These are phyloP conservation scores for Bjerkandera adusta DNA, from an alignment of 1,284 basidiomycete species.

Conservation along the genomic window DNA sequence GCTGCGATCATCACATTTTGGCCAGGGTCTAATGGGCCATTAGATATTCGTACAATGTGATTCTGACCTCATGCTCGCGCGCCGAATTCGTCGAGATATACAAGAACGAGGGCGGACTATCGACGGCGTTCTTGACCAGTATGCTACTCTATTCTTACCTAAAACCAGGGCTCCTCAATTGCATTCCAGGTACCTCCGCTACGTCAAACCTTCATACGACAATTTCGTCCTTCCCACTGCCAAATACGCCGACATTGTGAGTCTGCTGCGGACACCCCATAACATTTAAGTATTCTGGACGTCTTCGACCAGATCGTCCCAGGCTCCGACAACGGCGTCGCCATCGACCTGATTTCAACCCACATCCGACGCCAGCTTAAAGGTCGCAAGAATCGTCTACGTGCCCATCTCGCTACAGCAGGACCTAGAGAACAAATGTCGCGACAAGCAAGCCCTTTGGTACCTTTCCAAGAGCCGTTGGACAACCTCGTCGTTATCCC, in stretches of 20 bases:
- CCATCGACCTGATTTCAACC: constrained; percentile 91
- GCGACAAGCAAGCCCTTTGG: constrained; percentile 6
- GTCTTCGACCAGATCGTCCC: constrained; percentile 77
- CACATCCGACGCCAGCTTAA: constrained; percentile 87
- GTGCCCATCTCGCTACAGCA: constrained; percentile 64
- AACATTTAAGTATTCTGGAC: not conserved
- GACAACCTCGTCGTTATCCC: constrained; percentile 69
- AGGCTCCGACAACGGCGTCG: constrained; percentile 83
- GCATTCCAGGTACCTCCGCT: constrained; percentile 73
- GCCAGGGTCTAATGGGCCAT: not conserved
- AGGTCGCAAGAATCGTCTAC: constrained; percentile 71
- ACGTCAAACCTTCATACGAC: constrained; percentile 93
- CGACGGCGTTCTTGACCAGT: constrained; percentile 89
- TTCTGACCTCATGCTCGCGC: constrained; percentile 95
- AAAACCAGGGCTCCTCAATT: constrained; percentile 1
- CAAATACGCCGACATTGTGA: constrained; percentile 84
- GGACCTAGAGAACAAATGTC: constrained; percentile 20
- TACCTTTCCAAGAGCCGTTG: constrained; percentile 33
- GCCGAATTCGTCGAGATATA: constrained; percentile 86
- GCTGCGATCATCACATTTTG: constrained; percentile 15
- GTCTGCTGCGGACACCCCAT: constrained; percentile 20
- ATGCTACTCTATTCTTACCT: constrained; percentile 22
- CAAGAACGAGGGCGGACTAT: constrained; percentile 86
- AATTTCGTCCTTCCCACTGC: constrained; percentile 92
- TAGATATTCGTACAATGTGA: constrained; percentile 88